Evolutionary conservation across 257 asterid genomes (phyloP).

Genomic region (Nicotiana noctiflora): DNA sequence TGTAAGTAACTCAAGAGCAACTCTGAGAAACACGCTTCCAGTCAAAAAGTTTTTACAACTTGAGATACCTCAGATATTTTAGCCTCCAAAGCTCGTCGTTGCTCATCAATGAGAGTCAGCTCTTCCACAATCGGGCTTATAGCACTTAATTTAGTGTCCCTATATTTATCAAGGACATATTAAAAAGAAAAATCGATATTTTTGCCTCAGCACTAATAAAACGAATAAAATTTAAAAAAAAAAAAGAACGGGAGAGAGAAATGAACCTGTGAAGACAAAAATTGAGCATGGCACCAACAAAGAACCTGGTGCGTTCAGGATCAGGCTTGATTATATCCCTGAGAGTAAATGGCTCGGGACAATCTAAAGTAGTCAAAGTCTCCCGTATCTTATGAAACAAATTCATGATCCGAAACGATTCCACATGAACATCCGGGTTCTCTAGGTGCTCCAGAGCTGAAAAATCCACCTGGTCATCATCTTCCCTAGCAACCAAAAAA

Average conservation of each 20-base stretch:
- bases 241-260: neutral
- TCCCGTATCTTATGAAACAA: conserved; percentile 42
- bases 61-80: conserved; percentile 51
- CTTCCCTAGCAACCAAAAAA: conserved; percentile 41
- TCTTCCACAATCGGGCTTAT: conserved; percentile 50
- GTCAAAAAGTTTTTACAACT: conserved; percentile 2
- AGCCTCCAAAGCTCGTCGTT: conserved; percentile 37
- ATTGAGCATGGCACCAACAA: conserved; percentile 74
- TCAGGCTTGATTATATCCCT: conserved; percentile 78
- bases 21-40: neutral
- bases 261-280: conserved; percentile 59
- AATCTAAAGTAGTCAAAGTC: conserved; percentile 35
- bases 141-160: conserved; percentile 41
- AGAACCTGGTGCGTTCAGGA: conserved; percentile 56
- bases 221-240: no score
- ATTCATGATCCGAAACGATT: conserved; percentile 47
- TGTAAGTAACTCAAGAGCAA: conserved; percentile 7
- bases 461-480: conserved; percentile 66
- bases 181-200: neutral
- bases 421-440: conserved; percentile 69
- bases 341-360: conserved; percentile 55
- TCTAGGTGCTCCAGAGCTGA: conserved; percentile 71
- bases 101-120: conserved; percentile 43
- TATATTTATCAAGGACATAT: conserved; percentile 12
- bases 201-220: no score